These are phyloP conservation scores for Boletus edulis DNA, from an alignment of 768 basidiomycete genomes.

Conservation along the genomic window DNA sequence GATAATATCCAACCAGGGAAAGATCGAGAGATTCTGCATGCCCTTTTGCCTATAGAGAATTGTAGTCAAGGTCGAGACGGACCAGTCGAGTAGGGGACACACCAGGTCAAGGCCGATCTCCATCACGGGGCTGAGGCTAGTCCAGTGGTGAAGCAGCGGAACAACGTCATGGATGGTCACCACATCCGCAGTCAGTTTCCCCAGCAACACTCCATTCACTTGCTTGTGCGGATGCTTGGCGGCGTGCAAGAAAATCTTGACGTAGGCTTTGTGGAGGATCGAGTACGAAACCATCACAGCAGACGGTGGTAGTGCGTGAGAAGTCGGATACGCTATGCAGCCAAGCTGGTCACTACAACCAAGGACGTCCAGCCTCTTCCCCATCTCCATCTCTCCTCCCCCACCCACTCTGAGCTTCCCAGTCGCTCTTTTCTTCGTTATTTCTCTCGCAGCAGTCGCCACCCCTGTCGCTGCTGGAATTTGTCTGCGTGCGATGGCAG, in stretches of 20 bases:
- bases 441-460: too few relatives aligned
- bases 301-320: background rate
- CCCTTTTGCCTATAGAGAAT: slow-evolving; percentile 46
- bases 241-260: slow-evolving; percentile 75
- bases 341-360: too few relatives aligned
- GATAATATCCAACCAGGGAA: slow-evolving; percentile 70
- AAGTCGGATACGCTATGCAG: background rate
- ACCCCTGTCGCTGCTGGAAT: too few relatives aligned
- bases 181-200: slow-evolving; percentile 37
- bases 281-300: slow-evolving; percentile 42
- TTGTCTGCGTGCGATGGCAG: too few relatives aligned
- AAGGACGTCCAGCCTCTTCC: too few relatives aligned
- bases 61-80: background rate
- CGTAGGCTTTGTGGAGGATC: slow-evolving; percentile 60
- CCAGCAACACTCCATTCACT: slow-evolving; percentile 80
- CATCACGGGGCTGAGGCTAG: slow-evolving; percentile 81
- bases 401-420: too few relatives aligned
- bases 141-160: slow-evolving; percentile 84
- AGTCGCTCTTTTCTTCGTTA: too few relatives aligned
- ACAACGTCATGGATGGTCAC: slow-evolving; percentile 63
- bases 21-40: slow-evolving; percentile 55
- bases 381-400: too few relatives aligned
- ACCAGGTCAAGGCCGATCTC: slow-evolving; percentile 80
- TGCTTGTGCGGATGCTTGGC: slow-evolving; percentile 73
- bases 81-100: slow-evolving; percentile 22